Conservation (phyloP, 495 filamentous ascomycete genomes). For the Aspergillus biplanus region DNA sequence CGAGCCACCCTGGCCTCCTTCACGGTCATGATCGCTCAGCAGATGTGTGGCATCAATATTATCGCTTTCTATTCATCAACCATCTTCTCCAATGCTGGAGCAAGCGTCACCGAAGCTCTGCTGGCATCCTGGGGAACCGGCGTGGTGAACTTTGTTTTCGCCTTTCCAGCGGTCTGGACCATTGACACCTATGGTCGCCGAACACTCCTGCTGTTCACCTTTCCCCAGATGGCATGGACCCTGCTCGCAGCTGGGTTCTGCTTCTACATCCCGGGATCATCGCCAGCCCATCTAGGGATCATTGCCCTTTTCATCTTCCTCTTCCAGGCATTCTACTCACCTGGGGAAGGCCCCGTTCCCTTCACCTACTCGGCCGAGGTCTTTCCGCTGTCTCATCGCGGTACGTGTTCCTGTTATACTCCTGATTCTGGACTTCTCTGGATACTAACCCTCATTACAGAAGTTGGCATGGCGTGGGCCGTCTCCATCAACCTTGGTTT, state of each 20-base stretch:
- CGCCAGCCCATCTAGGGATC: conserved; percentile 58
- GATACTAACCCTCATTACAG: conserved; percentile 27
- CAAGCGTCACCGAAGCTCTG: conserved; percentile 59
- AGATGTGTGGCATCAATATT: conserved; percentile 81
- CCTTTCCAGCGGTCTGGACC: conserved; percentile 79
- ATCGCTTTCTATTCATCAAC: conserved; percentile 86
- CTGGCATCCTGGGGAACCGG: conserved; percentile 80
- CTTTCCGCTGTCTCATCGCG: conserved; percentile 75
- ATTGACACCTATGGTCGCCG: conserved; percentile 87
- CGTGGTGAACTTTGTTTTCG: conserved; percentile 78
- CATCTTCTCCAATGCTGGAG: conserved; percentile 70
- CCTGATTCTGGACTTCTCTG: conserved; percentile 5
- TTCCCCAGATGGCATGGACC: conserved; percentile 83
- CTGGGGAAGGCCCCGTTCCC: conserved; percentile 72
- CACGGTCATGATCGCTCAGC: conserved; percentile 75
- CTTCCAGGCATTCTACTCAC: conserved; percentile 69
- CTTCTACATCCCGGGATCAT: conserved; percentile 62
- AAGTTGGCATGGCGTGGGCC: conserved; percentile 77
- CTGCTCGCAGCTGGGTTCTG: conserved; percentile 72
- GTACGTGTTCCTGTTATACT: conserved; percentile 27
- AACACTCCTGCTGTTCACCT: conserved; percentile 77
- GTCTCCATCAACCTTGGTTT: conserved; percentile 74
- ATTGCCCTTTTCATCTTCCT: conserved; percentile 70
- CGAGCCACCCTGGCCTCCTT: conserved; percentile 67
- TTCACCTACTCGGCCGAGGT: conserved; percentile 80